A percentile compares a stretch with the other conserved stretches of the same genome.
These are phyloP conservation scores for Penicillium brasilianum DNA, from an alignment of 2,329 filamentous ascomycete species.

Conservation along the genomic window DNA sequence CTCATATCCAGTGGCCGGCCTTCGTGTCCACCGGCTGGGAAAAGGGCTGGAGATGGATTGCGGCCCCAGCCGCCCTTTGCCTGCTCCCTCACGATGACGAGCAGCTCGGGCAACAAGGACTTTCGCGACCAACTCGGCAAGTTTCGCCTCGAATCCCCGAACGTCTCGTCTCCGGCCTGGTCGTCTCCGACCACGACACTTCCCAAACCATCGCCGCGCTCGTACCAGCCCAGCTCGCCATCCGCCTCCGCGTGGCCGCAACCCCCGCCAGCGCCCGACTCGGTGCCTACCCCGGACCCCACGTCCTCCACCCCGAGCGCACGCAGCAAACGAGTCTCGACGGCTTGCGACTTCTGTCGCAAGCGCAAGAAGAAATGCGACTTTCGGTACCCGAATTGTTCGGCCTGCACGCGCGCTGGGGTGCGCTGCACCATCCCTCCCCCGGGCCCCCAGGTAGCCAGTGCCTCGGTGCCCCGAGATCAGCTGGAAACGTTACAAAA, in stretches of 20 bases:
- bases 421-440: slow-evolving; percentile 48
- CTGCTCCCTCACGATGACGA: slow-evolving; percentile 21
- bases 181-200: slow-evolving; percentile 2
- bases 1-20: neutral
- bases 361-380: slow-evolving; percentile 50
- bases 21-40: neutral
- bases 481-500: slow-evolving; percentile 48
- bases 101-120: slow-evolving; percentile 35
- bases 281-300: slow-evolving; percentile 13
- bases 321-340: slow-evolving; percentile 46
- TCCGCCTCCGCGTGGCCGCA: slow-evolving; percentile 2
- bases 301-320: slow-evolving; percentile 22
- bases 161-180: slow-evolving; percentile 21
- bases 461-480: slow-evolving; percentile 45
- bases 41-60: slow-evolving; percentile 33
- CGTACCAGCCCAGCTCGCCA: slow-evolving; percentile 6
- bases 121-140: slow-evolving; percentile 42
- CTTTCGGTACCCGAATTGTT: slow-evolving; percentile 49
- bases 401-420: slow-evolving; percentile 46
- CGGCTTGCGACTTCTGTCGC: slow-evolving; percentile 48
- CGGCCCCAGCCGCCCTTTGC: slow-evolving; percentile 36
- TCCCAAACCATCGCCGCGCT: neutral
- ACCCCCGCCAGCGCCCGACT: slow-evolving; percentile 11
- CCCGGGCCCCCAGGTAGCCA: slow-evolving; percentile 45
- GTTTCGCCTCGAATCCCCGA: slow-evolving; percentile 36